Evolutionary conservation across 1,284 basidiomycete species (phyloP).

Genomic region (Mycena sp.): DNA sequence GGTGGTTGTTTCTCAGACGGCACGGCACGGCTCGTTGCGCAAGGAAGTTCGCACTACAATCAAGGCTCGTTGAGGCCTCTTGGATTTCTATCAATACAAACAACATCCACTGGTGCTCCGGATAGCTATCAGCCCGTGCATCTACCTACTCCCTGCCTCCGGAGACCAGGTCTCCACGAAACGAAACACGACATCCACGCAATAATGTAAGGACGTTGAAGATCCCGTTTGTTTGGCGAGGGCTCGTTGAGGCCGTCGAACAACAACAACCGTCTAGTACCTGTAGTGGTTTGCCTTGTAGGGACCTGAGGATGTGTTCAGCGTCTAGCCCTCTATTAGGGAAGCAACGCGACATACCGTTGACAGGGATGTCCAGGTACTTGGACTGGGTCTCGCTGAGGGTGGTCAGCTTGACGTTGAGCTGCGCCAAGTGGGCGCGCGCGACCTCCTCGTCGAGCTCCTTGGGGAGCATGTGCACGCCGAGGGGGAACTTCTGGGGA

Average conservation of each 20-base stretch:
- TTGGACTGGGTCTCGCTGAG: constrained; percentile 83
- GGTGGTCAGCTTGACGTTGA: constrained; percentile 94
- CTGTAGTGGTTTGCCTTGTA: constrained; percentile 38
- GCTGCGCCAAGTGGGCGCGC: constrained; percentile 90
- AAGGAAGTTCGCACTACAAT: no score
- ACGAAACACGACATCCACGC: constrained; percentile 25
- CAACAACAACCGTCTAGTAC: constrained; percentile 53
- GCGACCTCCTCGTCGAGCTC: constrained; percentile 99
- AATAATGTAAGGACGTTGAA: constrained; percentile 62
- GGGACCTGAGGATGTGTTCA: not conserved
- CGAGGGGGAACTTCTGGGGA: constrained; percentile 89
- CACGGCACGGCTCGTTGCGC: no score
- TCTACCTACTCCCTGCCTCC: constrained; percentile 26
- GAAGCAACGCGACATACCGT: constrained; percentile 75
- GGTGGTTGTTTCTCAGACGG: no score
- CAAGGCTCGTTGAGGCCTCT: constrained; percentile 58
- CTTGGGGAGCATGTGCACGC: constrained; percentile 98
- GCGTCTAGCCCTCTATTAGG: constrained; percentile 43
- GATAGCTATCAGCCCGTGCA: constrained; percentile 11
- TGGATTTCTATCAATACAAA: constrained; percentile 21
- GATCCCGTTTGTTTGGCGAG: constrained; percentile 65
- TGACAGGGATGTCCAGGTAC: constrained; percentile 92
- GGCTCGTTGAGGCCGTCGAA: constrained; percentile 82
- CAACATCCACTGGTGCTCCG: constrained; percentile 7
- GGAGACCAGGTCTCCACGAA: constrained; percentile 20